Evolutionary conservation across 768 basidiomycete species (phyloP).

Genomic region (Mycena haematopus): DNA sequence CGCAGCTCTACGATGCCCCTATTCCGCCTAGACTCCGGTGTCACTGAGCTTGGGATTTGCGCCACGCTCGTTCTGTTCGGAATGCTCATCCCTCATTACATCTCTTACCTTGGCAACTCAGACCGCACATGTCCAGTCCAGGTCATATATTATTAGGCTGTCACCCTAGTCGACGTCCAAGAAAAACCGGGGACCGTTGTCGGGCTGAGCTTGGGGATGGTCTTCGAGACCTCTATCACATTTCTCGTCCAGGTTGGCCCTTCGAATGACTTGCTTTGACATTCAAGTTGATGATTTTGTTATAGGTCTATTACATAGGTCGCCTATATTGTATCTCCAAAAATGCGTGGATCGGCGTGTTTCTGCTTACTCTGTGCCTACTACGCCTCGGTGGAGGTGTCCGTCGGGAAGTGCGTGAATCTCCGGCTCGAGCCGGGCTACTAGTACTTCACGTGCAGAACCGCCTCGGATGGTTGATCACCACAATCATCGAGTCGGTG

Average conservation of each 20-base stretch:
- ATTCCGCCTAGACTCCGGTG: slow-evolving; percentile 9
- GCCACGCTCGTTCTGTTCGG: slow-evolving; percentile 8
- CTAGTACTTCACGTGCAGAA: slow-evolving; percentile 27
- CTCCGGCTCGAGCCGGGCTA: slow-evolving; percentile 33
- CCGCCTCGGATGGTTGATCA: slow-evolving; percentile 37
- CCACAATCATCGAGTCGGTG: slow-evolving; percentile 32
- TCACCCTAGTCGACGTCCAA: slow-evolving; percentile 7
- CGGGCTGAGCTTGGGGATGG: slow-evolving; percentile 7
- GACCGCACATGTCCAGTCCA: slow-evolving; percentile 12
- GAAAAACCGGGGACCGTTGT: slow-evolving; percentile 16
- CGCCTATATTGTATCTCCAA: slow-evolving; percentile 33
- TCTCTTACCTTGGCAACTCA: background rate
- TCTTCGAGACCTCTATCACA: slow-evolving; percentile 39
- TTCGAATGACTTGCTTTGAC: background rate
- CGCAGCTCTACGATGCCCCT: background rate
- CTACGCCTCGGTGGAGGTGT: slow-evolving; percentile 32
- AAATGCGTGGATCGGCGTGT: slow-evolving; percentile 20
- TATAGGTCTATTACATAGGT: slow-evolving; percentile 34
- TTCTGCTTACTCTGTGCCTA: slow-evolving; percentile 30
- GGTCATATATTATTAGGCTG: slow-evolving; percentile 19
- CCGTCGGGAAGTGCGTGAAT: slow-evolving; percentile 32
- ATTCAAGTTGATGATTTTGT: background rate
- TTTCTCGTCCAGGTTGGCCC: slow-evolving; percentile 36
- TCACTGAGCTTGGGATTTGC: slow-evolving; percentile 17
- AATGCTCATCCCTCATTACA: background rate